Base-by-base conservation (phyloP, 768 basidiomycete species). In the Lactarius vividus region DNA sequence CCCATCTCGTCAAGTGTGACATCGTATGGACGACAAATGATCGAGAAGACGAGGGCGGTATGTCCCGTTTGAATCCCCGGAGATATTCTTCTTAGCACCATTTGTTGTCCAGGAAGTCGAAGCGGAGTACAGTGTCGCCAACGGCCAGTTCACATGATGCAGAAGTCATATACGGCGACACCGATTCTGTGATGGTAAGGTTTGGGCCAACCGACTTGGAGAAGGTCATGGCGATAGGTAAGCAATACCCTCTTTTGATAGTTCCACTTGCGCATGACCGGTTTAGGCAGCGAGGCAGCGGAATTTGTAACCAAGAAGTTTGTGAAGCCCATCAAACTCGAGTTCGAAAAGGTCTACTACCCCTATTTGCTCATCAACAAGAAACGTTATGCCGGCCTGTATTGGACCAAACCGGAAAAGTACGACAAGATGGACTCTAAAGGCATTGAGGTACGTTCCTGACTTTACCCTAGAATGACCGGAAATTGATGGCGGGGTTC, bases 391-490 rank as follows among this genome's bases (percentile, higher is more conserved):
- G 97, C 97, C 2, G 97, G 97, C 7, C 78, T 98, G 64, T 98
- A 99, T 74, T 99, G 97, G 97, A 98, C 97, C 1, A 88, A 86
- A 69, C 80, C 89, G 15, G 96, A 98, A 49, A 97, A 94, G 74
- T 96, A 92, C 71, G 97, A 99, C 77, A 98, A 98, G 79, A 98
- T 98, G 97, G 97, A 99, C 71, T 91, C 96, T 2, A 99, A 99
- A 79, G 97, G 97, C 73, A 98, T 99, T 64, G 97, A 99, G 85
- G 96, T 94, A 62, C 3, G 85, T 39, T 42, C 60, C 33, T 8
- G 39, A 2, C 18, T 33, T 18, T 16, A 11, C 35, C 18, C 72
- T 37, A 40, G 11, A 13, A 33, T 33, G 57, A 53, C 44, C 29
- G 26, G 4, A 44, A 26, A 26, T 33, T 40, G 46, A 53, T 37